Percentiles rank a stretch among this genome's conserved stretches.
These are phyloP conservation scores for Phaffia rhodozyma DNA, from an alignment of 1,284 basidiomycete species.

Conservation along the genomic window DNA sequence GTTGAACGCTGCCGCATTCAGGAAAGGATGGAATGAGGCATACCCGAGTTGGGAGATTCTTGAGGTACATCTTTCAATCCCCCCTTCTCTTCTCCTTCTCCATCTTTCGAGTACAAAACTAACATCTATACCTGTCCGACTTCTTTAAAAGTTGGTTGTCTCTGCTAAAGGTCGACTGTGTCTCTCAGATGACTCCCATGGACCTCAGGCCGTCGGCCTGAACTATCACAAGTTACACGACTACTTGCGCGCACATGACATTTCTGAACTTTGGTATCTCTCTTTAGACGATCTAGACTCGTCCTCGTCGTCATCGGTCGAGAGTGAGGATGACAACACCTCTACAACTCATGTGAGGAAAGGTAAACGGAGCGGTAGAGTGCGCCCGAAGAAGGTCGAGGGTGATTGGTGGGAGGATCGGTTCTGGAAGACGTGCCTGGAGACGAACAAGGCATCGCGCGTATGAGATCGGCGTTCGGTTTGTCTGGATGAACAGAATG, in stretches of 20 bases:
- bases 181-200: conserved; percentile 93
- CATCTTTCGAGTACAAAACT: conserved; percentile 6
- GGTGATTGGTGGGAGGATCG: background rate
- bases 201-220: conserved; percentile 71
- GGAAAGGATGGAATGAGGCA: conserved; percentile 76
- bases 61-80: conserved; percentile 42
- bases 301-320: background rate
- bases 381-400: background rate
- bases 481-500: conserved; percentile 6
- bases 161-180: conserved; percentile 58
- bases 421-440: background rate
- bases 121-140: conserved; percentile 11
- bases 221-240: conserved; percentile 59
- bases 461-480: background rate
- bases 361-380: background rate
- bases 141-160: conserved; percentile 49
- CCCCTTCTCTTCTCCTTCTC: conserved; percentile 8
- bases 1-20: conserved; percentile 78
- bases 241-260: conserved; percentile 53
- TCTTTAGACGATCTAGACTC: conserved; percentile 1
- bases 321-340: too few relatives aligned
- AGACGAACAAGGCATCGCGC: background rate
- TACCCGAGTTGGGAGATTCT: conserved; percentile 74
- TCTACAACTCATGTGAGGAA: background rate
- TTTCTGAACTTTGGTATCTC: conserved; percentile 61